Evolutionary conservation across 768 basidiomycete species (phyloP), one percentile per base, ranked within the genome.

Genomic region (Lenzites betulinus): DNA sequence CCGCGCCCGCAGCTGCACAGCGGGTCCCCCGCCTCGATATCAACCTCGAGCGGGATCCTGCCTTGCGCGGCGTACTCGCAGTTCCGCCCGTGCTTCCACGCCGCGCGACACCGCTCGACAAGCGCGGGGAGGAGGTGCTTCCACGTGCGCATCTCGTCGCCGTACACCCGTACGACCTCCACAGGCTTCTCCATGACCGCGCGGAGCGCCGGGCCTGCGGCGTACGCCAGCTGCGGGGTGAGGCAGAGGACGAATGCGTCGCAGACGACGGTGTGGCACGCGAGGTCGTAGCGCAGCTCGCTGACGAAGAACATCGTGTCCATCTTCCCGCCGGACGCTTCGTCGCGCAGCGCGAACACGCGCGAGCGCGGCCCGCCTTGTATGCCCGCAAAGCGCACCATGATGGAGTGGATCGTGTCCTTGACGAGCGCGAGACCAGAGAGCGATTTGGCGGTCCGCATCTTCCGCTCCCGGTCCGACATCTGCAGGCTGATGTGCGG

Each of bases 1-100:
- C 54, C 3, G 82, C 84, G 38, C 1, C 86, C 85, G 46, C 86
- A 88, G 2, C 73, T 74, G 61, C 86, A 88, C 22, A 85, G 68
- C 0, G 83, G 82, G 46, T 53, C 46, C 1, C 50, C 58, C 9
- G 26, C 50, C 11, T 26, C 33, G 26, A 48, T 33, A 3, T 13
- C 38, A 9, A 66, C 66, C 35, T 70, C 68, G 3, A 80, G 69
- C 0, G 83, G 83, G 22, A 83, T 70, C 16, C 15, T 41, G 7
- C 64, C 50, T 57, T 73, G 39, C 49, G 60, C 18, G 18, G 63
- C n/a, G 65, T 85, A 86, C 67, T 82, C 81, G 73, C 86, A 87
- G 18, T 68, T 69, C 3, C 65, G 33, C 15, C 59, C 65, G 66
- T 87, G 85, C 13, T 69, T 66, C 84, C 84, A 86, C 0, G 55